Base-by-base conservation (phyloP, 495 filamentous ascomycete genomes). In the Thozetella sp. region DNA sequence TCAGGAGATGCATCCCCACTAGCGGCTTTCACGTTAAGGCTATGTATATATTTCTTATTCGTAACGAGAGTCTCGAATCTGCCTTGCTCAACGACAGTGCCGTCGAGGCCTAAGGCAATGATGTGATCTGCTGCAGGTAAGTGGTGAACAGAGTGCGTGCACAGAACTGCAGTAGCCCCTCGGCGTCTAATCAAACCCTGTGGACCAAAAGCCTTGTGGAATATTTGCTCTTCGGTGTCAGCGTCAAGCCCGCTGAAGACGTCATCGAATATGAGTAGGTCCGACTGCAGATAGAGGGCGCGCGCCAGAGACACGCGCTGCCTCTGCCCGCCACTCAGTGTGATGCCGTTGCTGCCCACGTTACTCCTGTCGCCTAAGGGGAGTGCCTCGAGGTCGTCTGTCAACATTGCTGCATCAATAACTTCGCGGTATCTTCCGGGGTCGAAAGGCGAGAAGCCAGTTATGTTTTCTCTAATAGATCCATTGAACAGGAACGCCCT, bases 281-380 rank as follows among this genome's bases (percentile, higher is more conserved):
- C 19, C 17, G 30, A 25, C 11, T 22, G 22, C 4, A 51, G 22
- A 23, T 64, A 64, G 0, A 64, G 23, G 24, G 57, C 57, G 3
- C 61, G 37, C 2, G 61, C 61, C 4, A 64, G 24, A 0, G 61
- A 53, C 56, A 89, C 73, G 10, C 86, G 76, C 60, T 89, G 86
- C 57, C 80, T 83, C 60, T 90, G 88, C 0, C 88, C 88, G 12
- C 86, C 86, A 60, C 80, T 85, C 6, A 90, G 73, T 12, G 76
- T 77, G 55, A 87, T 77, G 1, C 86, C 88, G 56, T 84, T 82
- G 71, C 79, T 85, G 12, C 86, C 88, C 57, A 88, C 78, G 13
- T 19, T 37, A 2, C 84, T 88, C 30, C 76, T 64, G 62, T 89
- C 83, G 0, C 80, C 82, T 13, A 73, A 67, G 12, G 83, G 77